Evolutionary conservation across 768 basidiomycete species (phyloP), one percentile per base, ranked within the genome.

Genomic region (Termitomyces sp.): DNA sequence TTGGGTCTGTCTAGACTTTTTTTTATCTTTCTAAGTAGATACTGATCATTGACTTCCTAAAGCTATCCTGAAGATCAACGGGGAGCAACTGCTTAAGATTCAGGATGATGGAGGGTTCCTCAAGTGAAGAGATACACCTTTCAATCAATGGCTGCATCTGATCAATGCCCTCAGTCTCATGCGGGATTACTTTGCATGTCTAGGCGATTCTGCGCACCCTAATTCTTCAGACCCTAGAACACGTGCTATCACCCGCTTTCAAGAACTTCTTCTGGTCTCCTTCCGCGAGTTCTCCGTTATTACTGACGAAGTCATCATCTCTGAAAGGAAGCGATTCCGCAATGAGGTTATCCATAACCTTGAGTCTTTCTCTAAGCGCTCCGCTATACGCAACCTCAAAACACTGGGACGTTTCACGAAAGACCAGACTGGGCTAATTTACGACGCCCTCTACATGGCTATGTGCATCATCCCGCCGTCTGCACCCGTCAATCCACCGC

Each of bases 11-110:
- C 77, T 86, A 55, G 86, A 85, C 86, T 66, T 70, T 82, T 52
- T 23, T 82, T 52, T 23, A 38, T n/a, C 20, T 26, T 41, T 18
- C 33, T 58, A 23, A 23, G n/a, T 10, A 3, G 33, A 38, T 4
- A 20, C 38, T 44, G 18, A 23, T 33, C 32, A 20, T 38, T 61
- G 55, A 66, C 60, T 70, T 30, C 74, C n/a, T 28, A 23, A 59
- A 91, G 97, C 97, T 14, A 96, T 98, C 43, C 82, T 99, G 52
- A 98, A 98, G 75, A 95, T 98, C 70, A 99, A 99, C 62, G 95
- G 95, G 1, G 93, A 96, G 63, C 86, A 90, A 60, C 76, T 99
- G 18, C 78, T 99, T 13, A 84, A 95, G 68, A 88, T 97, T 23
- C 95, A 97, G 64, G 97, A 99, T 70, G 97, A 99, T 64, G 97